phyloP scores from a whole-genome alignment of 352 stramenopile species.

The Globisporangium nunn region DNA sequence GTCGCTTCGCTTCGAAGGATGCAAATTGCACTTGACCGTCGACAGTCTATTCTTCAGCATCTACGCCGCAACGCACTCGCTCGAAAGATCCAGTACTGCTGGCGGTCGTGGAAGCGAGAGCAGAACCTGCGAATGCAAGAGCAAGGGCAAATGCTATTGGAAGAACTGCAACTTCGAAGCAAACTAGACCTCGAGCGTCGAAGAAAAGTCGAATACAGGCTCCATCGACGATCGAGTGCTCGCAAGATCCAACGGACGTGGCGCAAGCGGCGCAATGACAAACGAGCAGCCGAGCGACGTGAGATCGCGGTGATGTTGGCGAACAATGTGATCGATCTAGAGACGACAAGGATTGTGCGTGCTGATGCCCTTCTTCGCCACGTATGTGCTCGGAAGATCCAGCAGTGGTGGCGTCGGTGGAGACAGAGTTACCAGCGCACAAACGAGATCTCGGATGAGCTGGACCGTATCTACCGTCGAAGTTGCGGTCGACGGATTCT shows the following conservation, averaged over 20 bases:
- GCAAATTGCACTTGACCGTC: slow-evolving; percentile 2
- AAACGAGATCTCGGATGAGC: neutral
- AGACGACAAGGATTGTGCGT: neutral
- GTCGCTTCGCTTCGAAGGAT: slow-evolving; percentile 11
- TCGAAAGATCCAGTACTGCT: slow-evolving; percentile 18
- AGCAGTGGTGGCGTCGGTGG: slow-evolving; percentile 13
- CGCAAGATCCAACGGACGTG: slow-evolving; percentile 4
- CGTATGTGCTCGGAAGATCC: slow-evolving; percentile 9
- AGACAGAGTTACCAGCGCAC: neutral
- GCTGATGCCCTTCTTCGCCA: neutral
- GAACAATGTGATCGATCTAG: neutral
- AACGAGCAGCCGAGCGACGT: slow-evolving; percentile 8
- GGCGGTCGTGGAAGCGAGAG: neutral
- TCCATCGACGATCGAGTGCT: neutral
- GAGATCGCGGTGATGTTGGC: neutral
- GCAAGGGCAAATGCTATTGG: neutral
- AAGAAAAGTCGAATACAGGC: neutral
- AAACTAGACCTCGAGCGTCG: slow-evolving; percentile 1
- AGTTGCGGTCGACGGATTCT: slow-evolving; percentile 12
- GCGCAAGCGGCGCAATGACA: neutral
- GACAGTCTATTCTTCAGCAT: slow-evolving; percentile 13
- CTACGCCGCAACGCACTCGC: slow-evolving; percentile 9
- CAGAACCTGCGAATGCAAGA: neutral
- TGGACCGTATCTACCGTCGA: slow-evolving; percentile 8
- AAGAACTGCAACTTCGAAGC: too few species aligned